These are phyloP conservation scores for Phytopythium kandeliae DNA, from an alignment of 352 stramenopile species.

Conservation along the genomic window DNA sequence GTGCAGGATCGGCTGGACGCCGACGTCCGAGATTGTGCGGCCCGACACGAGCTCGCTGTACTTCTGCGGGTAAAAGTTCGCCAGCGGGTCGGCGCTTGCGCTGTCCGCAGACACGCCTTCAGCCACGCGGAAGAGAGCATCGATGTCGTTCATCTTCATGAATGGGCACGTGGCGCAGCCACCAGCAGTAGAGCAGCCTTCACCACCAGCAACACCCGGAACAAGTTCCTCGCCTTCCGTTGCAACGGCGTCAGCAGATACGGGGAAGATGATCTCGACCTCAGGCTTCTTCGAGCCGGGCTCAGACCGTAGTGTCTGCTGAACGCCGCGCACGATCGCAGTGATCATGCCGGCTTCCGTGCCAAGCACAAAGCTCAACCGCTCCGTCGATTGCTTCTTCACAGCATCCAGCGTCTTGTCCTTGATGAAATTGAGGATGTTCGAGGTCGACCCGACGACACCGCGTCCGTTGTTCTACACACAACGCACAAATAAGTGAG, in stretches of 20 bases:
- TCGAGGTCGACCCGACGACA: slow-evolving; percentile 95
- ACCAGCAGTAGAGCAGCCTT: slow-evolving; percentile 95
- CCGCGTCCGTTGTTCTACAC: slow-evolving; percentile 77
- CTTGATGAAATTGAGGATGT: slow-evolving; percentile 98
- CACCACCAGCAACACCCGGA: slow-evolving; percentile 88
- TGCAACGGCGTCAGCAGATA: slow-evolving; percentile 90
- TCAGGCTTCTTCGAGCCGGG: slow-evolving; percentile 57
- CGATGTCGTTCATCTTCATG: slow-evolving; percentile 99
- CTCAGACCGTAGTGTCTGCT: slow-evolving; percentile 61
- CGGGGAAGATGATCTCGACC: slow-evolving; percentile 97
- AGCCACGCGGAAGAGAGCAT: slow-evolving; percentile 92
- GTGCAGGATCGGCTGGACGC: slow-evolving; percentile 94
- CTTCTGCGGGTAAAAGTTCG: slow-evolving; percentile 91
- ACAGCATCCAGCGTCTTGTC: slow-evolving; percentile 89
- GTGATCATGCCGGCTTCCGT: slow-evolving; percentile 98
- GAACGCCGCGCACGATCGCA: slow-evolving; percentile 94
- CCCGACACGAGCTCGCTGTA: slow-evolving; percentile 88
- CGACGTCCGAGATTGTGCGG: slow-evolving; percentile 89
- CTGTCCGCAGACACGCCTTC: slow-evolving; percentile 48
- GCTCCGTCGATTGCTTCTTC: slow-evolving; percentile 51
- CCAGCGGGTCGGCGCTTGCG: slow-evolving; percentile 46
- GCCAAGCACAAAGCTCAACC: slow-evolving; percentile 93
- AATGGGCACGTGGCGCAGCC: slow-evolving; percentile 97
- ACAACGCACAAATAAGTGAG: background rate
- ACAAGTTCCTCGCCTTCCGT: slow-evolving; percentile 81